phyloP scores from a whole-genome alignment of 108 stramenopile species.

The Pseudonitzschia multiseries region DNA sequence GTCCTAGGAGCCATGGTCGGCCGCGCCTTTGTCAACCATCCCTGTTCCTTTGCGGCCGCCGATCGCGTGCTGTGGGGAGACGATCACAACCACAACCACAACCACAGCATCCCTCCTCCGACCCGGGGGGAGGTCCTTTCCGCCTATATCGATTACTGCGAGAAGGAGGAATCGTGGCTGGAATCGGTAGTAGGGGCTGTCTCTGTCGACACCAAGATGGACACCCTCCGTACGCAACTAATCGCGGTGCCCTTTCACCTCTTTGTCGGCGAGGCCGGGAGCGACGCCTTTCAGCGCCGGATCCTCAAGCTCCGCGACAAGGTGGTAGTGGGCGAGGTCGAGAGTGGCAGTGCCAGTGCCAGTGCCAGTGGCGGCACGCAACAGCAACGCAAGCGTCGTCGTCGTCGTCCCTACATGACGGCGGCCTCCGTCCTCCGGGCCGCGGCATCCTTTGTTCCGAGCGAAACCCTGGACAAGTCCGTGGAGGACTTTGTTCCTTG shows the following conservation, averaged over 20 bases:
- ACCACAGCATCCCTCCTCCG: neutral
- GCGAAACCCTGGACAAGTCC: constrained; percentile 17
- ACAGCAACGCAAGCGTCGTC: neutral
- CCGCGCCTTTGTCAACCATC: constrained; percentile 51
- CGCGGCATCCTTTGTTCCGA: constrained; percentile 17
- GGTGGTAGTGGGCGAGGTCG: too few relatives aligned
- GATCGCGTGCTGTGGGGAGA: constrained; percentile 26
- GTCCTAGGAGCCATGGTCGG: constrained; percentile 46
- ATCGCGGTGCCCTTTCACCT: constrained; percentile 38
- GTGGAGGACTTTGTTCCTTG: constrained; percentile 22
- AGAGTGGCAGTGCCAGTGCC: neutral
- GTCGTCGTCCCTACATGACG: neutral
- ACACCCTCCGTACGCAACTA: constrained; percentile 21
- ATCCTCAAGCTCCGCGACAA: constrained; percentile 24
- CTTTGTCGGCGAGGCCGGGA: constrained; percentile 43
- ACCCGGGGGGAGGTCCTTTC: constrained; percentile 28
- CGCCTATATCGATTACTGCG: constrained; percentile 39
- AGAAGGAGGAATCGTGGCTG: constrained; percentile 24
- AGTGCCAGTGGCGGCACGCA: neutral
- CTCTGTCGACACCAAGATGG: neutral
- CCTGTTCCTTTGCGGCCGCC: constrained; percentile 43
- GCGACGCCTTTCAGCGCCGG: constrained; percentile 41
- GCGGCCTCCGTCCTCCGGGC: neutral
- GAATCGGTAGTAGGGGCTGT: neutral
- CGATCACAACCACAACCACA: neutral